Base-by-base conservation (phyloP, 1,284 basidiomycete species). In the Trichosporon ovoides region DNA sequence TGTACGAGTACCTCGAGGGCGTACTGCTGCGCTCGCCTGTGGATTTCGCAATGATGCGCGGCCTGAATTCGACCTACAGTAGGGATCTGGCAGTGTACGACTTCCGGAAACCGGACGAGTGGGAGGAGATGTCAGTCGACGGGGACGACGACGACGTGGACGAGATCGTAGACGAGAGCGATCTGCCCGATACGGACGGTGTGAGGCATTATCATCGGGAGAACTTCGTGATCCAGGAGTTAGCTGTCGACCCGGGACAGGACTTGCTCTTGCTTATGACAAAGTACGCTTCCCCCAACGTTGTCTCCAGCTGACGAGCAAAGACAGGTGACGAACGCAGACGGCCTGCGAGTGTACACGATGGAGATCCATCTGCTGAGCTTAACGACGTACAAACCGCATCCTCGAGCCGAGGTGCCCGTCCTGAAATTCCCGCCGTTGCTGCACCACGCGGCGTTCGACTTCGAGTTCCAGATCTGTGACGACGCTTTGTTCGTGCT, bases 1-100 rank as follows among this genome's bases (percentile, higher is more conserved):
- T 78, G 52, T 77, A 77, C 61, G 77, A 77, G 56, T 77, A 74
- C 52, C 66, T 78, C 5, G 75, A 77, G 55, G 76, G 76, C 10
- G 63, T 72, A 2, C 56, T 77, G 18, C 43, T 77, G 36, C 61
- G 71, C 11, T 68, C 69, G 52, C 49, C 31, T 1, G 43, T 48
- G 14, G 43, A 48, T 9, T 7, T 51, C 56, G n/a, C n/a, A n/a
- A 11, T 66, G 67, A 2, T 56, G 67, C 7, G 38, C 52, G 24
- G 60, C 69, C 24, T 65, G 66, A n/a, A 36, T 37, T 34, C 35
- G 20, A 36, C 50, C 20, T 52, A 36, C 50, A 16, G 20, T 12
- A 34, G 50, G 24, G 58, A 57, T n/a, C 55, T 66, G 38, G 63
- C 64, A 33, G 56, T 68, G 2, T 71, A 70, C 40, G 68, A 70